Evolutionary conservation across 352 stramenopile genomes (phyloP), one percentile per base, ranked within the genome.

Genomic region (Aphanomyces stellatus): DNA sequence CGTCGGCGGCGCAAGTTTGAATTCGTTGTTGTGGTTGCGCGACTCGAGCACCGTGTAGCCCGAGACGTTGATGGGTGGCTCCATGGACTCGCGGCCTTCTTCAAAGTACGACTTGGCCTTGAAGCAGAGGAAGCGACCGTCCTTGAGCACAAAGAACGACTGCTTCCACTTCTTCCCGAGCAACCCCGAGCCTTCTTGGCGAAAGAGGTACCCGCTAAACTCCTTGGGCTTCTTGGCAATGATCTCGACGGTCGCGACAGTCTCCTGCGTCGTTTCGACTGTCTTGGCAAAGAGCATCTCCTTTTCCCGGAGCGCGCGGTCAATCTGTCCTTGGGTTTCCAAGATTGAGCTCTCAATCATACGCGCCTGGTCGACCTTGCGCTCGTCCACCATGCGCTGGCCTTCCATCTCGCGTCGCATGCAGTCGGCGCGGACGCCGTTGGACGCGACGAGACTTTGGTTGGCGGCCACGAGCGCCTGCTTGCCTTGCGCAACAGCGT

Each of bases 111-210:
- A 51, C 55, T 64, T 64, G 34, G 55, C 55, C 40, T 64, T 64
- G 25, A 64, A 64, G 55, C 33, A 51, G 5, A 64, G 35, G 35
- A 64, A 64, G 4, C 55, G 55, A n/a, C 55, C 55, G 37, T 64
- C 55, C 30, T 64, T 64, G n/a, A 64, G 37, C 55, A 64, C 55
- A 51, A 64, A 64, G 22, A 51, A 64, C 55, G 55, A 64, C 37
- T 64, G 55, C 40, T 64, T 64, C 55, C 55, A 64, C 55, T 64
- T 64, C 19, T 48, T 33, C 4, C 55, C 55, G 10, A 64, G 37
- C 1, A 64, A 25, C 4, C 55, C 55, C 17, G 28, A 22, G 34
- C 55, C 55, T 46, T 64, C 55, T 27, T 64, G 55, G 7, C 55
- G 55, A 25, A 64, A 64, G 31, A 64, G 37, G 40, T 64, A 64